These are phyloP conservation scores for Apiospora pterosperma DNA, from an alignment of 2,329 filamentous ascomycete genomes.

Conservation along the genomic window DNA sequence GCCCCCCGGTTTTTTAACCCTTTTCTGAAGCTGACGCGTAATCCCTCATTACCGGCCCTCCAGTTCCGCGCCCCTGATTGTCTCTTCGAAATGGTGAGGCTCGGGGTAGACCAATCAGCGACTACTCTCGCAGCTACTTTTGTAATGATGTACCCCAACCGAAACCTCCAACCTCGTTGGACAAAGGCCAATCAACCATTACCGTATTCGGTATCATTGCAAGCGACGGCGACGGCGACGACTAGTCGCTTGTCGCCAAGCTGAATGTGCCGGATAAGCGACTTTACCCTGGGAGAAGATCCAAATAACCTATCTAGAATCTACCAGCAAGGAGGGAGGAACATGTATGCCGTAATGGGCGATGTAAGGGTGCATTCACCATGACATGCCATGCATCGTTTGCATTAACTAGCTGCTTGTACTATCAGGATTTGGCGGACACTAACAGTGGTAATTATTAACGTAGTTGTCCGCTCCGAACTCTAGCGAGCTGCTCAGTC, in stretches of 20 bases:
- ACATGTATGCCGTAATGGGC: neutral
- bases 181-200: neutral
- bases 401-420: neutral
- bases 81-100: neutral
- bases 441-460: neutral
- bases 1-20: neutral
- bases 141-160: neutral
- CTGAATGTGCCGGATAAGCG: neutral
- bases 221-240: too few species aligned
- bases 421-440: neutral
- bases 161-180: neutral
- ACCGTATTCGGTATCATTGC: neutral
- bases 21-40: neutral
- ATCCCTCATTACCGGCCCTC: neutral
- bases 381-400: neutral
- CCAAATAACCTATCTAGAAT: too few species aligned
- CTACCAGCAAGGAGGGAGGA: neutral
- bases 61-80: neutral
- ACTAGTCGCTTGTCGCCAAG: neutral
- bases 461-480: neutral
- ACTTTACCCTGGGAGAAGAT: too few species aligned
- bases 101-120: neutral
- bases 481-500: neutral
- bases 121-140: neutral
- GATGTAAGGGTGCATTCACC: neutral